A percentile compares a stretch with the other conserved stretches of the same genome.
Conservation (phyloP, 108 stramenopile species). For the Cylindrotheca closterium region DNA sequence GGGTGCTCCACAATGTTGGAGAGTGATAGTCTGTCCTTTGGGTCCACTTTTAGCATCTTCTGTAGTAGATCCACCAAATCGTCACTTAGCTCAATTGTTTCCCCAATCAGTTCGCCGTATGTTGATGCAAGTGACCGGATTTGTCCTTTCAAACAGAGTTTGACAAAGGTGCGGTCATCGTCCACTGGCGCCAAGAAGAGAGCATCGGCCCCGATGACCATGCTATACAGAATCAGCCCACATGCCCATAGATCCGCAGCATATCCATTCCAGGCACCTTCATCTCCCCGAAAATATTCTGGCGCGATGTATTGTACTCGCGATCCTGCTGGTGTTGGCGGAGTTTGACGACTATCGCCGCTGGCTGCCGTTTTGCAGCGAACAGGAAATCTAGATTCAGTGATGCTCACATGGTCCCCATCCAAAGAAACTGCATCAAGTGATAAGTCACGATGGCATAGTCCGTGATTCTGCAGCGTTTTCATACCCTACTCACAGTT, state of each 20-base stretch:
- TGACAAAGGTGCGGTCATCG: constrained; percentile 59
- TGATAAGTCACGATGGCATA: constrained; percentile 70
- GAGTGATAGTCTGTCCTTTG: constrained; percentile 58
- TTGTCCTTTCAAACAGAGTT: constrained; percentile 54
- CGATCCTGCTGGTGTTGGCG: constrained; percentile 53
- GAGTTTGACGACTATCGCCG: constrained; percentile 20
- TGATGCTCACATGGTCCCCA: constrained; percentile 32
- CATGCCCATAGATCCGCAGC: constrained; percentile 81
- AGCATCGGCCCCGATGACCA: constrained; percentile 66
- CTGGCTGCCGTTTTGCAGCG: constrained; percentile 16
- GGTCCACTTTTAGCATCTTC: constrained; percentile 63
- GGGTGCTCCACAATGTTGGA: constrained; percentile 62
- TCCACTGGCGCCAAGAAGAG: constrained; percentile 61
- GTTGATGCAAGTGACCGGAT: constrained; percentile 5
- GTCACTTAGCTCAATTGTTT: constrained; percentile 36
- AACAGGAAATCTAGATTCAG: constrained; percentile 58
- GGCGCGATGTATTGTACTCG: constrained; percentile 62
- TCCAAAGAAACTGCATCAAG: constrained; percentile 55
- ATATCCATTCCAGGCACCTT: constrained; percentile 50
- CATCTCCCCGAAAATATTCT: constrained; percentile 40
- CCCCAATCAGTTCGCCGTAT: constrained; percentile 22
- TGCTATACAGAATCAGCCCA: constrained; percentile 80
- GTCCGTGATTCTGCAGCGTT: constrained; percentile 42
- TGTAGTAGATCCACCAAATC: constrained; percentile 60
- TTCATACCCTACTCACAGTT: constrained; percentile 50